These are phyloP conservation scores for Polychytrium aggregatum DNA, from an alignment of 192 early-diverging fungal species.

Conservation along the genomic window DNA sequence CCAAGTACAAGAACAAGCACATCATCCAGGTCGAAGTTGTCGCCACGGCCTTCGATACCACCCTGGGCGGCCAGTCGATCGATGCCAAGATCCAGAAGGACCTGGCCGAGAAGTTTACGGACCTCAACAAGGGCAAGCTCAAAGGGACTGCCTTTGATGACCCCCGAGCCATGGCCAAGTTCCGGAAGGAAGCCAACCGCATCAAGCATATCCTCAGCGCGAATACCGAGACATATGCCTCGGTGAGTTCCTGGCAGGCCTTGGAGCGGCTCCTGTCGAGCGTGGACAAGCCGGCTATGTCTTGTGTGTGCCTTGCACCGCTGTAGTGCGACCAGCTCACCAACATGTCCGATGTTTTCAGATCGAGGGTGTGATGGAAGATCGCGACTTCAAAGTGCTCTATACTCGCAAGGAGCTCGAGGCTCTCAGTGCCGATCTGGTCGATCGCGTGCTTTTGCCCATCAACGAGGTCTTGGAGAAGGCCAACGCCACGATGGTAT, in stretches of 20 bases:
- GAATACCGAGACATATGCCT: conserved; percentile 76
- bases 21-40: conserved; percentile 66
- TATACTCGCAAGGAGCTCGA: conserved; percentile 79
- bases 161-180: conserved; percentile 73
- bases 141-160: conserved; percentile 44
- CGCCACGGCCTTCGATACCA: conserved; percentile 67
- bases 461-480: conserved; percentile 60
- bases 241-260: conserved; percentile 36
- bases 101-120: conserved; percentile 67
- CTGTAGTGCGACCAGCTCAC: too few relatives aligned
- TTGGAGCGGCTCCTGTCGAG: too few relatives aligned
- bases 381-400: conserved; percentile 66
- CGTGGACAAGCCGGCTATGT: too few relatives aligned
- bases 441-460: conserved; percentile 56
- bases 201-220: conserved; percentile 95
- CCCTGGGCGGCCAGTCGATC: conserved; percentile 77
- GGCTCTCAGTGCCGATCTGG: conserved; percentile 46
- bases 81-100: conserved; percentile 74
- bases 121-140: conserved; percentile 32
- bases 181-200: conserved; percentile 87
- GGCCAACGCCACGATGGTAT: conserved; percentile 50
- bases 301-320: too few relatives aligned
- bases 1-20: conserved; percentile 41
- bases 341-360: conserved; percentile 6
- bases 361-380: conserved; percentile 81